Evolutionary conservation across 2,329 filamentous ascomycete genomes (phyloP).

Genomic region (Penicillium vulpinum): DNA sequence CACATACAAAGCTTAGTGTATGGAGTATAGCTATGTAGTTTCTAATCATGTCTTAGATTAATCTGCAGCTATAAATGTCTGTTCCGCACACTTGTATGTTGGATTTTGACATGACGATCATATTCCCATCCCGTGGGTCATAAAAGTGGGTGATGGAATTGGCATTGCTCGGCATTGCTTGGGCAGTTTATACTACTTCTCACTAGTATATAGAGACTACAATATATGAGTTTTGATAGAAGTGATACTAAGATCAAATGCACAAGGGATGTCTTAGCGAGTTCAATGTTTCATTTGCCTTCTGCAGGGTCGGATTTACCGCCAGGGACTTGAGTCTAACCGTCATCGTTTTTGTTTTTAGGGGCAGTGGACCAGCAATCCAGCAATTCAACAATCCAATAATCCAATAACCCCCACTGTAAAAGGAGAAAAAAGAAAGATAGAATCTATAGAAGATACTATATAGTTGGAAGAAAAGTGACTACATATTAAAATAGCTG

Average conservation of each 20-base stretch:
- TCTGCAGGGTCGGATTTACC: slow-evolving; percentile 5
- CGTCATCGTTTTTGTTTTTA: slow-evolving; percentile 3
- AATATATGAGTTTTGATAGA: not conserved
- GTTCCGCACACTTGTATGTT: too few relatives aligned
- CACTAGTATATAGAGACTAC: too few relatives aligned
- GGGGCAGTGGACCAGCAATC: not conserved
- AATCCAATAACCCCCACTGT: not conserved
- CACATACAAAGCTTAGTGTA: too few relatives aligned
- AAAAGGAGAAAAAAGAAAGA: not conserved
- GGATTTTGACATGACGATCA: not conserved
- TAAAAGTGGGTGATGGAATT: not conserved
- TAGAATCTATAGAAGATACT: too few relatives aligned
- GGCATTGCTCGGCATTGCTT: slow-evolving; percentile 2
- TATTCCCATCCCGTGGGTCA: slow-evolving; percentile 1
- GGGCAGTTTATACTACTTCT: not conserved
- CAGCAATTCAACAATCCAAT: not conserved
- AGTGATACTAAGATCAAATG: not conserved
- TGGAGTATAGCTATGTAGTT: not conserved
- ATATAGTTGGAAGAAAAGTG: too few relatives aligned
- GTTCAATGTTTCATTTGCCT: slow-evolving; percentile 7
- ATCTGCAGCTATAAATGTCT: too few relatives aligned
- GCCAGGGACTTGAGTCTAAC: slow-evolving; percentile 8
- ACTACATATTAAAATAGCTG: too few relatives aligned
- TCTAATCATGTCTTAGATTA: not conserved
- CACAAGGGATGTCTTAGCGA: slow-evolving; percentile 4